Conservation (phyloP, 2,329 filamentous ascomycete species). For the Penicillium verrucosum region DNA sequence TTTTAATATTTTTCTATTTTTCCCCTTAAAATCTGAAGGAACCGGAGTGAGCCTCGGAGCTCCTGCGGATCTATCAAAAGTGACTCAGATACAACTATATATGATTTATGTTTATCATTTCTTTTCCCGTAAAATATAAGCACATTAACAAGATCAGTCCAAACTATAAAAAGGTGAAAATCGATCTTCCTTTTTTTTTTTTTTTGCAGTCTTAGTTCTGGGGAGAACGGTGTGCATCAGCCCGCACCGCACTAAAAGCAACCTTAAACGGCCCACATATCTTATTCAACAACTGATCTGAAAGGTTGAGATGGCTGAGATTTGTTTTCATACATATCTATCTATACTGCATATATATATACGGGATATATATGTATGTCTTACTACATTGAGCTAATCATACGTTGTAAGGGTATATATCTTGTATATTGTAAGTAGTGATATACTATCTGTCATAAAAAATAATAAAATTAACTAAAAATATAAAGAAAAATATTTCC, state of each 20-base stretch:
- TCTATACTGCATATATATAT: neutral
- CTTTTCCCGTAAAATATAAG: neutral
- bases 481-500: neutral
- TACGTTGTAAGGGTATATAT: neutral
- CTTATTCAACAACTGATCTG: constrained; percentile 2
- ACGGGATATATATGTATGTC: neutral
- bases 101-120: neutral
- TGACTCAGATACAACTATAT: neutral
- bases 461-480: neutral
- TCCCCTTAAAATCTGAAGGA: neutral
- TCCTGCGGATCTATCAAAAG: constrained; percentile 2
- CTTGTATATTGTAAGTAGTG: neutral
- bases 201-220: neutral
- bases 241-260: constrained; percentile 23
- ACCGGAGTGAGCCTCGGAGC: neutral
- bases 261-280: constrained; percentile 20
- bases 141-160: neutral
- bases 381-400: neutral
- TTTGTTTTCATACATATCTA: neutral
- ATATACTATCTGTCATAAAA: neutral
- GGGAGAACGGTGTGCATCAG: constrained; percentile 19
- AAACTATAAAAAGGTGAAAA: neutral
- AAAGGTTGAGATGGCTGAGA: neutral
- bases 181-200: neutral
- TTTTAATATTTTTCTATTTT: constrained; percentile 27